Percentiles rank a stretch among this genome's conserved stretches.
These are phyloP conservation scores for Suhomyces kunorum DNA, from an alignment of 1,139 yeast species.

Conservation along the genomic window DNA sequence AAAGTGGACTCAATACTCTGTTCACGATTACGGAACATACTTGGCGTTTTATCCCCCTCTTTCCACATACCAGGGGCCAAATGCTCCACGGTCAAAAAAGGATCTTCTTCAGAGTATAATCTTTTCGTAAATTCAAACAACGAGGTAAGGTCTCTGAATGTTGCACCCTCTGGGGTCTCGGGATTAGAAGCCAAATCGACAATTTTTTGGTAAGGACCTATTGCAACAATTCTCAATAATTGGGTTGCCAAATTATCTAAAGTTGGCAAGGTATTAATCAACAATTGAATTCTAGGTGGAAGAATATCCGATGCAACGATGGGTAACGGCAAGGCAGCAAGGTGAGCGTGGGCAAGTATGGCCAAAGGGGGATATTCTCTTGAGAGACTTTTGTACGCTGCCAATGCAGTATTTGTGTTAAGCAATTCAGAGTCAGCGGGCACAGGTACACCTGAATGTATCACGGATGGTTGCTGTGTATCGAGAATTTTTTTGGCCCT, in stretches of 20 bases:
- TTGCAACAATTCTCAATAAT: slow-evolving; percentile 64
- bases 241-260: slow-evolving; percentile 77
- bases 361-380: slow-evolving; percentile 43
- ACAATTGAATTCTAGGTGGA: slow-evolving; percentile 61
- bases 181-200: slow-evolving; percentile 72
- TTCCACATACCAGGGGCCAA: slow-evolving; percentile 69
- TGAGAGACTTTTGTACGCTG: slow-evolving; percentile 46
- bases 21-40: slow-evolving; percentile 58
- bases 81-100: slow-evolving; percentile 63
- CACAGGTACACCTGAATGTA: slow-evolving; percentile 30
- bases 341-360: slow-evolving; percentile 50
- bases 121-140: slow-evolving; percentile 72
- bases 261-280: slow-evolving; percentile 67
- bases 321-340: slow-evolving; percentile 59
- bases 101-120: slow-evolving; percentile 65
- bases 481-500: slow-evolving; percentile 7
- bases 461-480: slow-evolving; percentile 12
- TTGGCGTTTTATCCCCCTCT: slow-evolving; percentile 59
- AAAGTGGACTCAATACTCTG: slow-evolving; percentile 69
- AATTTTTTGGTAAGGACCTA: slow-evolving; percentile 72
- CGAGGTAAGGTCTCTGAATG: slow-evolving; percentile 70
- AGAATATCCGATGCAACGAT: slow-evolving; percentile 56
- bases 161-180: slow-evolving; percentile 71
- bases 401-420: slow-evolving; percentile 43
- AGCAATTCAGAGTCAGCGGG: slow-evolving; percentile 47